Percentiles rank a stretch among this genome's conserved stretches.
Evolutionary conservation across 352 stramenopile species (phyloP).

Genomic region (Globisporangium emineosum): DNA sequence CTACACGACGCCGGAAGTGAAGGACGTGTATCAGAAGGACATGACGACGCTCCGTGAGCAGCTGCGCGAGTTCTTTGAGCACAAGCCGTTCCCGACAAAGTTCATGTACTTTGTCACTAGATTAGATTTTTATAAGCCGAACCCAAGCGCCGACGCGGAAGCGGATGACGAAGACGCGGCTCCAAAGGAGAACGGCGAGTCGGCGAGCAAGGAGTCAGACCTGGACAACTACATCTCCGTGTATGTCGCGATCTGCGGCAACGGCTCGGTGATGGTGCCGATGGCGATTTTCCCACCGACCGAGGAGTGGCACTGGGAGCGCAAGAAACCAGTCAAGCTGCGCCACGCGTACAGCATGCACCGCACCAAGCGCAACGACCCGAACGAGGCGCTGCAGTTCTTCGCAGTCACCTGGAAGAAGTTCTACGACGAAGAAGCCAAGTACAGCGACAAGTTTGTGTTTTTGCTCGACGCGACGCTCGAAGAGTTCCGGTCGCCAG

Average conservation of each 20-base stretch:
- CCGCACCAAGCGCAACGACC: slow-evolving; percentile 64
- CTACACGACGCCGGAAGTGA: slow-evolving; percentile 65
- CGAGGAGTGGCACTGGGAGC: slow-evolving; percentile 81
- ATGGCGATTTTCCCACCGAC: slow-evolving; percentile 83
- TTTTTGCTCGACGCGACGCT: slow-evolving; percentile 71
- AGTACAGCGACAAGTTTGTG: slow-evolving; percentile 84
- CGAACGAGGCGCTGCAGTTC: slow-evolving; percentile 76
- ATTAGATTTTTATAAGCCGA: slow-evolving; percentile 72
- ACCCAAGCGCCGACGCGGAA: slow-evolving; percentile 35
- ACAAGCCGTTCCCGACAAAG: slow-evolving; percentile 80
- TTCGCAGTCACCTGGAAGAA: slow-evolving; percentile 88
- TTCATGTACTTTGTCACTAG: slow-evolving; percentile 86
- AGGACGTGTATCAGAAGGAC: slow-evolving; percentile 64
- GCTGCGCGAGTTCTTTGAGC: slow-evolving; percentile 75
- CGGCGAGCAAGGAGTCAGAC: slow-evolving; percentile 13
- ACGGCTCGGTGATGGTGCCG: slow-evolving; percentile 82
- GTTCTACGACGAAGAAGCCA: slow-evolving; percentile 85
- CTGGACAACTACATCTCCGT: slow-evolving; percentile 74
- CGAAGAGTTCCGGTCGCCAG: slow-evolving; percentile 59
- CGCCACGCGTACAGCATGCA: slow-evolving; percentile 81
- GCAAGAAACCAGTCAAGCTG: slow-evolving; percentile 81
- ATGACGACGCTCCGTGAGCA: slow-evolving; percentile 62
- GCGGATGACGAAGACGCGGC: slow-evolving; percentile 31
- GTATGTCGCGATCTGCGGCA: slow-evolving; percentile 84
- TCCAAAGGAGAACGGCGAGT: slow-evolving; percentile 9